Evolutionary conservation across 2,329 filamentous ascomycete genomes (phyloP), one percentile per base, ranked within the genome.

Genomic region (Chaetothyriales sp.): DNA sequence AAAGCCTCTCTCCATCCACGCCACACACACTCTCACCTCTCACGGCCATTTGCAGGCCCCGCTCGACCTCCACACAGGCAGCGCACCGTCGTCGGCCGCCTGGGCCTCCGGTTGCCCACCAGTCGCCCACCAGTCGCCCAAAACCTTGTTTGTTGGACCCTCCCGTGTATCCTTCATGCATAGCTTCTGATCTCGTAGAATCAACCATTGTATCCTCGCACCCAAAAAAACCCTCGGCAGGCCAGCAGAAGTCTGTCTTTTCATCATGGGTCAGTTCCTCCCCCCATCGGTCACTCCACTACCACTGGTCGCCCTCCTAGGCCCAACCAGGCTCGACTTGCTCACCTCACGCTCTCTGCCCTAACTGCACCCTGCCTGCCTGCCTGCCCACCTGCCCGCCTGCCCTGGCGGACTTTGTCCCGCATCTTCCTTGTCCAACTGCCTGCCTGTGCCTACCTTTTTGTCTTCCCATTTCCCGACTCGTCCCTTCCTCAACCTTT

Each of bases 221-320:
- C 47, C 53, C 49, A 55, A 51, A 58, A 51, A 47, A 54, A 43
- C 49, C 53, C 60, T 63, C 61, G 61, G 60, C 55, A 39, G 32
- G 32, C 32, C 9, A 61, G 58, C 60, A 58, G 55, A 59, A 59
- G 47, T 49, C 45, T 46, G 51, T 48, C 55, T 51, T 20, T 25
- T 55, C 55, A 61, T 56, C 57, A 64, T 64, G 62, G 62, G 62
- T 64, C 54, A 54, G 62, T 57, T 42, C 53, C 47, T 51, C 53
- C 53, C 49, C 53, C 54, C 56, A 49, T 53, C 54, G 51, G 43
- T 52, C 52, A 19, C 49, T 49, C 50, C 52, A 46, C 47, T 53
- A 54, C 58, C 56, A 56, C 57, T 58, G 53, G 56, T 60, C 57
- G 55, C 56, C 54, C 44, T 55, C 49, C 51, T 48, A 46, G 54